A percentile compares a stretch with the other conserved stretches of the same genome.
These are phyloP conservation scores for Tilletia horrida DNA, from an alignment of 1,284 basidiomycete species.

Conservation along the genomic window DNA sequence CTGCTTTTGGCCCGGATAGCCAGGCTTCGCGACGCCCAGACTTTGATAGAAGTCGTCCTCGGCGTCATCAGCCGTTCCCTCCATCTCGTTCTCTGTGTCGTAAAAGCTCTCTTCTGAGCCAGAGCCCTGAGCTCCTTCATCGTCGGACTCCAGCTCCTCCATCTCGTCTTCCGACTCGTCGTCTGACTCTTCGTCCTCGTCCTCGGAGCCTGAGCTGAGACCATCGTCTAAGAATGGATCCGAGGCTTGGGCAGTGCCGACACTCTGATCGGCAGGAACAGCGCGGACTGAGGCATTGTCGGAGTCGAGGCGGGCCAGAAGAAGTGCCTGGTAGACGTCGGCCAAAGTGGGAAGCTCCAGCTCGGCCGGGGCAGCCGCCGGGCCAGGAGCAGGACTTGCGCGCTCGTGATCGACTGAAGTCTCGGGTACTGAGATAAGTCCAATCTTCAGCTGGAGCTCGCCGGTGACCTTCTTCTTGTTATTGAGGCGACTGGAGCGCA, in stretches of 20 bases:
- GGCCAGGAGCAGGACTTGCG: too few relatives aligned
- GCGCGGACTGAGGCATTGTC: conserved; percentile 35
- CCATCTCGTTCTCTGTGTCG: conserved; percentile 5
- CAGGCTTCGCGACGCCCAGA: neutral
- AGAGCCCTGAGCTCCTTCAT: conserved; percentile 19
- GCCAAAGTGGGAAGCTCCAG: conserved; percentile 14
- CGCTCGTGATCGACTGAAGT: conserved; percentile 8
- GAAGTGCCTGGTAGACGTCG: conserved; percentile 26
- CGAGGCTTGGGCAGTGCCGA: conserved; percentile 36
- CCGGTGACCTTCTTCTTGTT: conserved; percentile 33
- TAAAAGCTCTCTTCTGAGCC: conserved; percentile 8
- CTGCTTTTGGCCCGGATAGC: neutral
- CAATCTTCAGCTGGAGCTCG: conserved; percentile 41
- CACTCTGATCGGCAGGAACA: conserved; percentile 43
- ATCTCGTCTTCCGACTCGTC: conserved; percentile 24
- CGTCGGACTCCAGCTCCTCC: neutral
- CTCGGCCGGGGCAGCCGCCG: neutral
- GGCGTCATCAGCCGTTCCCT: neutral
- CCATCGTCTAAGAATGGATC: conserved; percentile 47
- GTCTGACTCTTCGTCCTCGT: conserved; percentile 24
- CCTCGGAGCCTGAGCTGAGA: conserved; percentile 33
- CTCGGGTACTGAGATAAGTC: conserved; percentile 31
- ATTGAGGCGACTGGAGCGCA: conserved; percentile 35
- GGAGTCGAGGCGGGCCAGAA: conserved; percentile 27
- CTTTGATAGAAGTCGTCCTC: conserved; percentile 25